Percentiles rank a stretch among this genome's conserved stretches.
Conservation (phyloP, 306 rosid genomes). For the Lagenaria siceraria region DNA sequence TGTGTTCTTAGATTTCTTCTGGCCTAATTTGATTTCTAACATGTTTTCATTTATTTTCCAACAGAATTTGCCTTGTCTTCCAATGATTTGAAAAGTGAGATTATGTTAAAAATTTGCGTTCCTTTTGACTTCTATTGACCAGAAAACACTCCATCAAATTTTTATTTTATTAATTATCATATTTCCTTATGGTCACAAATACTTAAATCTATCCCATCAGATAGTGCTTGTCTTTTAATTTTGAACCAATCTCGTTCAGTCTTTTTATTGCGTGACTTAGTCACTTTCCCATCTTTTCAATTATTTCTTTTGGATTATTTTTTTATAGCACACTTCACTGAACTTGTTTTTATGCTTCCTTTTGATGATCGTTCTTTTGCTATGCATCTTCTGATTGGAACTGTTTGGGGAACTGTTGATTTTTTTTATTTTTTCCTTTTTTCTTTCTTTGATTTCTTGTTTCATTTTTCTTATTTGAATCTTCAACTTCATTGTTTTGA, state of each 20-base stretch:
- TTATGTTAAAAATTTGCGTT: background rate
- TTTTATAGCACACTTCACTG: background rate
- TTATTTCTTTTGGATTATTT: background rate
- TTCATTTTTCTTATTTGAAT: background rate
- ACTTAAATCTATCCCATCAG: background rate
- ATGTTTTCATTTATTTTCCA: background rate
- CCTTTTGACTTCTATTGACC: background rate
- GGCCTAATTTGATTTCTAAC: background rate
- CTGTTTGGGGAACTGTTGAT: background rate
- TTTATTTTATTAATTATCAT: background rate
- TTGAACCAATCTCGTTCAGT: background rate
- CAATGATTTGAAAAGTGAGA: background rate
- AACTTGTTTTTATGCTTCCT: background rate
- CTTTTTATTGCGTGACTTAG: background rate
- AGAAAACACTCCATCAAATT: background rate
- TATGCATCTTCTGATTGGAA: background rate
- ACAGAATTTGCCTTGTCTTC: background rate
- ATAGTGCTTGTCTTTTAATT: background rate
- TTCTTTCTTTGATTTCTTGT: background rate
- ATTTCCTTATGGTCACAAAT: background rate
- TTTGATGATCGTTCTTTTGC: background rate
- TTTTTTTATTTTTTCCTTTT: background rate
- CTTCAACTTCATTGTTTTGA: constrained; percentile 2
- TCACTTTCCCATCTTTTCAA: background rate
- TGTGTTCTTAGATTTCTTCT: background rate